A percentile compares a stretch with the other conserved stretches of the same genome.
Conservation (phyloP, 257 asterid species). For the Misopates orontium region DNA sequence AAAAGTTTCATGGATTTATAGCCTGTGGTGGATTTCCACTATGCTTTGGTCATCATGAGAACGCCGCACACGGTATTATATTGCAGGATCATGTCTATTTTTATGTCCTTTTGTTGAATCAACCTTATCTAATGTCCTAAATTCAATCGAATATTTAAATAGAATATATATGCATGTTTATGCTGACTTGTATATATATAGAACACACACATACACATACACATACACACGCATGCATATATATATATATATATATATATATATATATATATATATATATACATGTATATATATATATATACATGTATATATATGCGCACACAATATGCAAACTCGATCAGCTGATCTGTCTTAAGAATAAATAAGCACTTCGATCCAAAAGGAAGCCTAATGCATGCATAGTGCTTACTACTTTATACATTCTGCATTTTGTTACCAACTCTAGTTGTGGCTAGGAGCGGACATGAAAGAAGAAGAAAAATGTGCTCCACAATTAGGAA, state of each 20-base stretch:
- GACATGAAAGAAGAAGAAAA: background rate
- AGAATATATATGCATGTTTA: background rate
- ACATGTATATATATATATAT: no score
- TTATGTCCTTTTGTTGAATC: constrained; percentile 8
- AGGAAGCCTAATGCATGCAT: background rate
- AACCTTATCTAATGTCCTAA: constrained; percentile 19
- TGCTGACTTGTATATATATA: no score
- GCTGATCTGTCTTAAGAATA: no score
- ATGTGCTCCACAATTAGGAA: background rate
- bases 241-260: no score
- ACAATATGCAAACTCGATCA: no score
- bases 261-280: no score
- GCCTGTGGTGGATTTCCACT: constrained; percentile 16
- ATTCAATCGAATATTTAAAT: background rate
- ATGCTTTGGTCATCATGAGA: constrained; percentile 5
- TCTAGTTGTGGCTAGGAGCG: background rate
- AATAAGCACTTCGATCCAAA: background rate
- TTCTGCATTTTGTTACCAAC: background rate
- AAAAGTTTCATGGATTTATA: background rate
- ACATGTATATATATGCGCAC: no score
- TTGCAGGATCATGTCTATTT: background rate
- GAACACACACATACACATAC: no score
- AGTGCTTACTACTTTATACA: background rate
- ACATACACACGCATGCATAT: no score
- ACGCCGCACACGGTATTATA: background rate